Percentiles rank a stretch among this genome's conserved stretches.
Conservation (phyloP, 352 stramenopile species). For the Thraustotheca clavata region DNA sequence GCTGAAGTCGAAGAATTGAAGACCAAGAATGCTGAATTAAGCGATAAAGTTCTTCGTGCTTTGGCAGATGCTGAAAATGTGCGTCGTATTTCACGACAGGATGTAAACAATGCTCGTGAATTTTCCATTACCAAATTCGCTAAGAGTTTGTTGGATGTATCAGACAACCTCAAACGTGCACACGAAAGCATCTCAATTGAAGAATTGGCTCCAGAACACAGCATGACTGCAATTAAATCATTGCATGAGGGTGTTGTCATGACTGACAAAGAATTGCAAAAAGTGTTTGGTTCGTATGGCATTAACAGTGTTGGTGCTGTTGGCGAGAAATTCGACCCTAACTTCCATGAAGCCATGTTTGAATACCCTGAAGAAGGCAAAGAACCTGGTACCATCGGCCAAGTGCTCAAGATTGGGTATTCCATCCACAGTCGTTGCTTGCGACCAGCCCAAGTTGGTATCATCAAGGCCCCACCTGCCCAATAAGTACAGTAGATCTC, state of each 20-base stretch:
- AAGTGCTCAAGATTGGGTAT: constrained; percentile 97
- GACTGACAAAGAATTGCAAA: constrained; percentile 93
- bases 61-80: constrained; percentile 98
- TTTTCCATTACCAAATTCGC: constrained; percentile 96
- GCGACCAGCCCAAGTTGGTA: constrained; percentile 93
- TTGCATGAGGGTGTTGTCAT: constrained; percentile 89
- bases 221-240: constrained; percentile 62
- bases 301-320: constrained; percentile 88
- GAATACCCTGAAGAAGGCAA: constrained; percentile 91
- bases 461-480: constrained; percentile 44
- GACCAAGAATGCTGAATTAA: constrained; percentile 66
- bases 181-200: constrained; percentile 83
- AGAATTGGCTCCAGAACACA: constrained; percentile 61
- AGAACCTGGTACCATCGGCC: constrained; percentile 87
- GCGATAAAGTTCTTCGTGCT: constrained; percentile 82
- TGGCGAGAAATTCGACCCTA: constrained; percentile 97
- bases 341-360: constrained; percentile 97
- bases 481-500: not conserved
- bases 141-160: constrained; percentile 95
- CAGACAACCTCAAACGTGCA: constrained; percentile 95
- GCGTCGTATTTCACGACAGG: constrained; percentile 87
- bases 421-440: constrained; percentile 94
- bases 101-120: constrained; percentile 89
- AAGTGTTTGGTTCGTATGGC: constrained; percentile 91
- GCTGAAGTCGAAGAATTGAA: constrained; percentile 68